Evolutionary conservation across 805 yeast species (phyloP).

Genomic region (Candida boleticola): DNA sequence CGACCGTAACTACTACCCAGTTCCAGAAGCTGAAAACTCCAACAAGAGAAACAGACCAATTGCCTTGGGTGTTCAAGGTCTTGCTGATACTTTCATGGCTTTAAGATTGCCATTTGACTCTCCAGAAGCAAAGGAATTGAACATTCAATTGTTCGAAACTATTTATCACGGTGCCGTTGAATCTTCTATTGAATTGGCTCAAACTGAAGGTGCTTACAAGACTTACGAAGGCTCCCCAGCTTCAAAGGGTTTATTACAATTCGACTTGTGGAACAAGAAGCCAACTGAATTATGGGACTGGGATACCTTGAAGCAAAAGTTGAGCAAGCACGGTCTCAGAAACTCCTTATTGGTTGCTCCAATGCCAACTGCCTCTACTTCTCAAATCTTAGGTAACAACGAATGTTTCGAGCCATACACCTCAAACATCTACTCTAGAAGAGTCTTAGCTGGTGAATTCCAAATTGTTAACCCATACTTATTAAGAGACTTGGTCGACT

Average conservation of each 20-base stretch:
- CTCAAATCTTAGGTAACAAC: conserved; percentile 59
- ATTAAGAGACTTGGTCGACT: conserved; percentile 55
- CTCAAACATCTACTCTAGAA: conserved; percentile 59
- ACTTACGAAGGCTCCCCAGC: conserved; percentile 58
- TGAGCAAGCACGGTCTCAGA: conserved; percentile 51
- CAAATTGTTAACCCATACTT: conserved; percentile 61
- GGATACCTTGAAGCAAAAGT: conserved; percentile 51
- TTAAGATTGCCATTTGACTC: conserved; percentile 59
- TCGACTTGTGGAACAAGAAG: conserved; percentile 57
- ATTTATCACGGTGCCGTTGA: conserved; percentile 60
- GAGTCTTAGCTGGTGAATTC: conserved; percentile 64
- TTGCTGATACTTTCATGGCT: conserved; percentile 57
- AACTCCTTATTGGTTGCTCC: conserved; percentile 62
- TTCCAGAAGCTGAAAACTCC: conserved; percentile 51
- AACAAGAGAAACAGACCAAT: conserved; percentile 60
- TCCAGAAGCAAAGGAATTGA: conserved; percentile 53
- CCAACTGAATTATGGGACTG: conserved; percentile 60
- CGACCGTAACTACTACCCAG: conserved; percentile 57
- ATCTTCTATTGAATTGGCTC: conserved; percentile 54
- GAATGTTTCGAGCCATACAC: conserved; percentile 66
- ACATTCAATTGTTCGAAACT: conserved; percentile 60
- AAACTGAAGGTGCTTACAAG: conserved; percentile 49
- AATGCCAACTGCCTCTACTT: conserved; percentile 68
- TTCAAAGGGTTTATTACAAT: conserved; percentile 55
- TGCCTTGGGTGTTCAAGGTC: conserved; percentile 64